These are phyloP conservation scores for Dentipellis fragilis DNA, from an alignment of 768 basidiomycete genomes.

Conservation along the genomic window DNA sequence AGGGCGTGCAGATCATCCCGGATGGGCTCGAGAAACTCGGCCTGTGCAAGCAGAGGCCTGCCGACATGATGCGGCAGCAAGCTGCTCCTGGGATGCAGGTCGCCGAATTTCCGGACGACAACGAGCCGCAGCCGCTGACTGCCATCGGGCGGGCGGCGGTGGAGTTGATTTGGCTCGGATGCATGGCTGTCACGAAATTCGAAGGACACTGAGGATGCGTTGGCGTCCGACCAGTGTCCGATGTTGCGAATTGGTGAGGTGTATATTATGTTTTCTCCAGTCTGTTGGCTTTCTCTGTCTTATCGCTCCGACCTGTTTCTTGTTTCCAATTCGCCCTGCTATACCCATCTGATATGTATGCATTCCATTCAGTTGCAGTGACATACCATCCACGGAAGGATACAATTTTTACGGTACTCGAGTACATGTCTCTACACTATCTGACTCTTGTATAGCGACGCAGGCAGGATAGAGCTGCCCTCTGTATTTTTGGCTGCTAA, in stretches of 20 bases:
- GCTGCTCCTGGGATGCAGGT: conserved; percentile 16
- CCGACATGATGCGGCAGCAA: conserved; percentile 1
- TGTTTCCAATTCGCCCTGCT: background rate
- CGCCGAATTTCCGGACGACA: conserved; percentile 31
- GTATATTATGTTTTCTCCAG: background rate
- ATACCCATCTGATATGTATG: conserved; percentile 1
- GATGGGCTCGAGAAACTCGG: conserved; percentile 74
- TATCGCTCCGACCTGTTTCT: background rate
- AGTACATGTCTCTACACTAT: background rate
- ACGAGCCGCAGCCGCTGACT: conserved; percentile 33
- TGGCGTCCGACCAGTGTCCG: background rate
- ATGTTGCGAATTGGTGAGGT: background rate
- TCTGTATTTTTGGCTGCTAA: background rate
- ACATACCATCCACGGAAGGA: background rate
- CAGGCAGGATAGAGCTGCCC: background rate
- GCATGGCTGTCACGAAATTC: conserved; percentile 39
- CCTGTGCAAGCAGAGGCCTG: conserved; percentile 31
- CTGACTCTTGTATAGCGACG: background rate
- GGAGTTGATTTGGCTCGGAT: conserved; percentile 47
- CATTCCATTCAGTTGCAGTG: background rate
- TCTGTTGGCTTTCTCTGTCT: background rate
- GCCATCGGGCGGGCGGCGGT: conserved; percentile 39
- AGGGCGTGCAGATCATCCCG: conserved; percentile 69
- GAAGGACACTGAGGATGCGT: conserved; percentile 2
- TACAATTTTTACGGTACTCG: background rate